Percentiles rank a stretch among this genome's conserved stretches.
Conservation (phyloP, 441 rosid genomes). For the Dalechampia spathulata region DNA sequence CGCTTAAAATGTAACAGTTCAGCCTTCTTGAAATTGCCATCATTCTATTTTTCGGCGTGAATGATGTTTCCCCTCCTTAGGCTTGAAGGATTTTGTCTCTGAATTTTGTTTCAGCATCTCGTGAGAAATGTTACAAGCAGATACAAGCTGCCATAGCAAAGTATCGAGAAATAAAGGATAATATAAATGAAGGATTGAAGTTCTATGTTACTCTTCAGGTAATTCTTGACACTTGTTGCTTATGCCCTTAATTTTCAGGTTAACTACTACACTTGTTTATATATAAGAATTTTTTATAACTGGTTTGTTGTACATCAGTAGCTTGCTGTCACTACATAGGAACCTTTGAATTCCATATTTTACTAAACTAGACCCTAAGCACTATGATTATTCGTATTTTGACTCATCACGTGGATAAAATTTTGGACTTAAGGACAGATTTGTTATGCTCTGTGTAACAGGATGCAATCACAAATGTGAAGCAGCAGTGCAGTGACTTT, state of each 20-base stretch:
- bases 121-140: conserved; percentile 86
- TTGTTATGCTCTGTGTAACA: conserved; percentile 23
- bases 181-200: conserved; percentile 87
- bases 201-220: conserved; percentile 97
- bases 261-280: no score
- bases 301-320: no score
- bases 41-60: no score
- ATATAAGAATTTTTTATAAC: no score
- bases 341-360: background rate
- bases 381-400: background rate
- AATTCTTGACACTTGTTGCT: conserved; percentile 13
- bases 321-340: background rate
- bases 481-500: conserved; percentile 97
- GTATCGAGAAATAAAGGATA: conserved; percentile 89
- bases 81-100: conserved; percentile 5
- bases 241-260: background rate
- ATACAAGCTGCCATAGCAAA: conserved; percentile 83
- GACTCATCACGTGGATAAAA: no score
- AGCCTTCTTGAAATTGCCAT: no score
- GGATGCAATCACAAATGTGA: conserved; percentile 90
- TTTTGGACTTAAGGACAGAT: background rate
- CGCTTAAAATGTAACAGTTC: no score
- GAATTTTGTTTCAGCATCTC: conserved; percentile 51
- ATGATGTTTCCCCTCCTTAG: background rate
- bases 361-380: background rate